Conservation (phyloP, 1,139 yeast genomes). For the Geotrichum aggregatum region DNA sequence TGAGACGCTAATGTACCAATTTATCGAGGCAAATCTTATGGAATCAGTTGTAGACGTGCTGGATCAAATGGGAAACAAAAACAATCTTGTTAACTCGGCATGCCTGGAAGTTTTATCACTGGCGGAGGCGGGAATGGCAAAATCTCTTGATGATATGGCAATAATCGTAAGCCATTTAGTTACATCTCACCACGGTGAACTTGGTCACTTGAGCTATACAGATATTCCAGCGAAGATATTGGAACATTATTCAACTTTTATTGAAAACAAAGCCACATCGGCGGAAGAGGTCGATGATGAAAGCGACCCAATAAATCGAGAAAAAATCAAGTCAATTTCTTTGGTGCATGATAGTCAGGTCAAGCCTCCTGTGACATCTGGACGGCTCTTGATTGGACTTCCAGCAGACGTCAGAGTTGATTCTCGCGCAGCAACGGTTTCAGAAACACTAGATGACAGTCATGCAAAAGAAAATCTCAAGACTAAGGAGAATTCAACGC, state of each 20-base stretch:
- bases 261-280: neutral
- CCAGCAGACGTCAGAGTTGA: no score
- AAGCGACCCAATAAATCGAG: neutral
- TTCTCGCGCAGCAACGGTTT: no score
- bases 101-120: conserved; percentile 55
- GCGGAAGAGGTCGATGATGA: neutral
- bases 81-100: conserved; percentile 70
- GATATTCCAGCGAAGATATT: conserved; percentile 4
- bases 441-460: no score
- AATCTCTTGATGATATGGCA: neutral
- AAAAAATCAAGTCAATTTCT: no score
- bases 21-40: neutral
- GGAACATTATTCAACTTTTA: neutral
- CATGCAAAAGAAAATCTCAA: neutral
- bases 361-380: no score
- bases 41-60: conserved; percentile 51
- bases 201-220: neutral
- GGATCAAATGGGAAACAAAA: conserved; percentile 47
- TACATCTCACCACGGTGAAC: neutral
- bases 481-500: no score
- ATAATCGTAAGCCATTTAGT: conserved; percentile 2
- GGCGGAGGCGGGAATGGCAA: conserved; percentile 7
- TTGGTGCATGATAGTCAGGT: no score
- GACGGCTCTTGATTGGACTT: no score
- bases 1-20: neutral